Evolutionary conservation across 164 flowering plant species (phyloP).

Genomic region (Warburgia ugandensis): DNA sequence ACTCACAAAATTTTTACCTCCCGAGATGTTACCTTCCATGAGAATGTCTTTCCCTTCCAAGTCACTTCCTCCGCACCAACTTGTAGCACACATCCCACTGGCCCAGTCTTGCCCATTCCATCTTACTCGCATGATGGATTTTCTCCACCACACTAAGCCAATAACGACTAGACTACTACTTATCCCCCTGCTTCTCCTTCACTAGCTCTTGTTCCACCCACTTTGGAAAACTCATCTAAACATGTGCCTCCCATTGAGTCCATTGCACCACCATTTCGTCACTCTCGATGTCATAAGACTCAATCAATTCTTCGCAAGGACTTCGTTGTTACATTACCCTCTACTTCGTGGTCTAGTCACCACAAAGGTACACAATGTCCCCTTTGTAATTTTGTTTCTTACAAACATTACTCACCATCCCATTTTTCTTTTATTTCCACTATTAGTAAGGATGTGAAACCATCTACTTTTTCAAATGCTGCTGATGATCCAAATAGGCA

Average conservation of each 20-base stretch:
- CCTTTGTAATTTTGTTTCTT: background rate
- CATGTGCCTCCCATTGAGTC: background rate
- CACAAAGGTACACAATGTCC: background rate
- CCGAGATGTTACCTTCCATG: background rate
- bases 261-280: background rate
- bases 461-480: background rate
- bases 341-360: background rate
- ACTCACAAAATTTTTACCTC: background rate
- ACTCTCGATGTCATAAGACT: background rate
- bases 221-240: background rate
- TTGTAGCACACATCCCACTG: no score
- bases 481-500: background rate
- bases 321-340: background rate
- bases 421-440: background rate
- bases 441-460: background rate
- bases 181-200: background rate
- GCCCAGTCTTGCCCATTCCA: background rate
- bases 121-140: no score
- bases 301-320: background rate
- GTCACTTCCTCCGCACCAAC: no score
- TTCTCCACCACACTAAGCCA: background rate
- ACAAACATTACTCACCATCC: background rate
- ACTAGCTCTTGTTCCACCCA: background rate
- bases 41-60: background rate
- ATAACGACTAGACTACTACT: background rate